These are phyloP conservation scores for Coniosporium tulheliwenetii DNA, from an alignment of 2,329 filamentous ascomycete genomes.

Conservation along the genomic window DNA sequence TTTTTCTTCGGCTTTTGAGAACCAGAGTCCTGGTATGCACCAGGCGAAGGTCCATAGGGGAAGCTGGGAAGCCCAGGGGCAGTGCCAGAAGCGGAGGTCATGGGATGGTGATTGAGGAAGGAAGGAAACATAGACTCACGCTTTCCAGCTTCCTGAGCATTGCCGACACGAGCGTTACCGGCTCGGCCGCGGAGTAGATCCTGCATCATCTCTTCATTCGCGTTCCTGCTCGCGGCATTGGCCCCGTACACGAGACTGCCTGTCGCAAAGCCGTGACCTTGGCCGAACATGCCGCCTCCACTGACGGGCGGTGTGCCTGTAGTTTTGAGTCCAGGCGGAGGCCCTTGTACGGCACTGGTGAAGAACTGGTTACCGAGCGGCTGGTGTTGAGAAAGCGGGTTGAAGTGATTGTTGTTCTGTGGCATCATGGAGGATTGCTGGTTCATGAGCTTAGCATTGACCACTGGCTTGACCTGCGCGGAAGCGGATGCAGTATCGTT, in stretches of 20 bases:
- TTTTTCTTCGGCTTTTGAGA: conserved; percentile 97
- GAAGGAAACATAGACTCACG: conserved; percentile 97
- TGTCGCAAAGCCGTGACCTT: conserved; percentile 70
- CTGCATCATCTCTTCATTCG: conserved; percentile 59
- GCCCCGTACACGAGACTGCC: conserved; percentile 46
- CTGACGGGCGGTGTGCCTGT: conserved; percentile 80
- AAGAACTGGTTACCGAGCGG: conserved; percentile 55
- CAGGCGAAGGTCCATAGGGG: conserved; percentile 77
- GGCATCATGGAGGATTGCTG: conserved; percentile 82
- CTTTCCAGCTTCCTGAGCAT: conserved; percentile 77
- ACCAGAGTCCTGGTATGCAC: conserved; percentile 78
- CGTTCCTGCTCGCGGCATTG: conserved; percentile 48
- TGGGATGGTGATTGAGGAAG: conserved; percentile 74
- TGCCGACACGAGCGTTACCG: conserved; percentile 44
- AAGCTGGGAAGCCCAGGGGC: conserved; percentile 80
- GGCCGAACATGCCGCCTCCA: conserved; percentile 71
- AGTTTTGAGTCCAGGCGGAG: conserved; percentile 88
- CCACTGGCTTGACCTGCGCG: conserved; percentile 57
- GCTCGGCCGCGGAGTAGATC: conserved; percentile 62
- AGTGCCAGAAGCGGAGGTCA: conserved; percentile 73
- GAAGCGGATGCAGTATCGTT: conserved; percentile 50
- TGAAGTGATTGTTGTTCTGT: conserved; percentile 27
- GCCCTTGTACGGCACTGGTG: conserved; percentile 71
- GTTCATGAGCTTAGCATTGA: conserved; percentile 65
- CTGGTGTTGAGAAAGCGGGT: conserved; percentile 36